Conservation (phyloP, 2,329 filamentous ascomycete species). For the Geoglossum cookeanum region DNA sequence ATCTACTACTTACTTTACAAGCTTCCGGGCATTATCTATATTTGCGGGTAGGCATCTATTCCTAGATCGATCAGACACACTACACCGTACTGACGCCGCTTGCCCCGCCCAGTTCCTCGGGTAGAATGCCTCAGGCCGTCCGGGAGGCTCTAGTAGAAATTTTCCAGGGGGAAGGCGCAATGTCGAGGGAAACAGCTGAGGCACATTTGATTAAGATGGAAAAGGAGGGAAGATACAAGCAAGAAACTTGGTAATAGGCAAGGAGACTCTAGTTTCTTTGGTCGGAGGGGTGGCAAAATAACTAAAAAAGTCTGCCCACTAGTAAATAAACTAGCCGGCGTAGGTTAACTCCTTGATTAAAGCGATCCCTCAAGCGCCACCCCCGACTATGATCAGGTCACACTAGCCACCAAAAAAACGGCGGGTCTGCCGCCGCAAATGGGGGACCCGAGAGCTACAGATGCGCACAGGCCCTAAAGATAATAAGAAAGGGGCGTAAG, state of each 20-base stretch:
- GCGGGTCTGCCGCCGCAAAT: no score
- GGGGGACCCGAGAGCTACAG: no score
- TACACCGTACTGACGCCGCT: background rate
- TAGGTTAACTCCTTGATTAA: no score
- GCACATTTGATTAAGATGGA: slow-evolving; percentile 23
- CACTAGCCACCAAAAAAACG: no score
- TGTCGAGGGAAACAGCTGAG: slow-evolving; percentile 12
- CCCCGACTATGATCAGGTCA: no score
- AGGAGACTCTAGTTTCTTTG: no score
- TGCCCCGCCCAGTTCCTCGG: slow-evolving; percentile 31
- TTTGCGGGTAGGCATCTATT: slow-evolving; percentile 30
- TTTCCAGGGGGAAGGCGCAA: slow-evolving; percentile 25
- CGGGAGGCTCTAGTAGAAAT: slow-evolving; percentile 45
- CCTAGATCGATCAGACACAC: background rate
- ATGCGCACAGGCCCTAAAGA: no score
- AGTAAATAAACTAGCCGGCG: no score
- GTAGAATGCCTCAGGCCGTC: slow-evolving; percentile 52
- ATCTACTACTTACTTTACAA: slow-evolving; percentile 34
- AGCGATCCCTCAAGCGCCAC: no score
- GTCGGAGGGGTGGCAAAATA: no score
- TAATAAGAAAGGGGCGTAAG: no score
- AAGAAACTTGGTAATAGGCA: slow-evolving; percentile 44
- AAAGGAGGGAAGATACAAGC: slow-evolving; percentile 41
- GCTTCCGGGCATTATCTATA: slow-evolving; percentile 32
- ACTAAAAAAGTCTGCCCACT: no score